These are phyloP conservation scores for Cytospora leucostoma DNA, from an alignment of 2,329 filamentous ascomycete genomes.

Conservation along the genomic window DNA sequence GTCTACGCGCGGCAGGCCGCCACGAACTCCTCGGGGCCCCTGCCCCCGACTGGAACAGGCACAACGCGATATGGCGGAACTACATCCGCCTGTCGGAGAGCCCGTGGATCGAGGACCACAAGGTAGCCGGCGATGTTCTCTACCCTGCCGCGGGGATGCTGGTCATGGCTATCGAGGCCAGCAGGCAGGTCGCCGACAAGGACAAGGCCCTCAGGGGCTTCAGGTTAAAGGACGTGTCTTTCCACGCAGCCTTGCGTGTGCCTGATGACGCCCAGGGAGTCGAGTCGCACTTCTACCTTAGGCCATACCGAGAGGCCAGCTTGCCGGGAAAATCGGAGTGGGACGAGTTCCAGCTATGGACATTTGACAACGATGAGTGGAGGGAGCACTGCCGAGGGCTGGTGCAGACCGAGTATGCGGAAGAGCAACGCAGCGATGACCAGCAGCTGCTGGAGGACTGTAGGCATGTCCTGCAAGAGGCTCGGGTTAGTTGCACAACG, in stretches of 20 bases:
- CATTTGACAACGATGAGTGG: slow-evolving; percentile 29
- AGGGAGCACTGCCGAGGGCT: slow-evolving; percentile 34
- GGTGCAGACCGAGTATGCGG: slow-evolving; percentile 25
- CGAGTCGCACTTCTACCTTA: slow-evolving; percentile 30
- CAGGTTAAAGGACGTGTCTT: slow-evolving; percentile 29
- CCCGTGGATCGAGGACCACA: slow-evolving; percentile 39
- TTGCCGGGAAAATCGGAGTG: slow-evolving; percentile 20
- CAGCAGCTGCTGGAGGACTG: slow-evolving; percentile 9
- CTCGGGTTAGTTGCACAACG: background rate
- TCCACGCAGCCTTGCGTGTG: slow-evolving; percentile 31
- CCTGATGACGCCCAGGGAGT: slow-evolving; percentile 28
- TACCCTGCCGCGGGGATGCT: slow-evolving; percentile 37
- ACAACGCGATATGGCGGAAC: slow-evolving; percentile 29
- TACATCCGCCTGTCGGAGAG: slow-evolving; percentile 32
- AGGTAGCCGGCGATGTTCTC: slow-evolving; percentile 34
- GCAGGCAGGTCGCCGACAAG: slow-evolving; percentile 27
- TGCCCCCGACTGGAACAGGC: slow-evolving; percentile 18
- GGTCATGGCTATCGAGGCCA: slow-evolving; percentile 37
- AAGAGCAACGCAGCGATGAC: background rate
- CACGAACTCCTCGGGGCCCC: slow-evolving; percentile 20
- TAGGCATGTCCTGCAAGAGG: background rate
- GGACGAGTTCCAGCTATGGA: slow-evolving; percentile 34
- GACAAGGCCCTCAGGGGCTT: slow-evolving; percentile 15
- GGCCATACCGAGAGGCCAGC: slow-evolving; percentile 26
- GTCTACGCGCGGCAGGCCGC: slow-evolving; percentile 8